A percentile compares a stretch with the other conserved stretches of the same genome.
phyloP scores from a whole-genome alignment of 2,329 filamentous ascomycete genomes.

The Colletotrichum siamense region DNA sequence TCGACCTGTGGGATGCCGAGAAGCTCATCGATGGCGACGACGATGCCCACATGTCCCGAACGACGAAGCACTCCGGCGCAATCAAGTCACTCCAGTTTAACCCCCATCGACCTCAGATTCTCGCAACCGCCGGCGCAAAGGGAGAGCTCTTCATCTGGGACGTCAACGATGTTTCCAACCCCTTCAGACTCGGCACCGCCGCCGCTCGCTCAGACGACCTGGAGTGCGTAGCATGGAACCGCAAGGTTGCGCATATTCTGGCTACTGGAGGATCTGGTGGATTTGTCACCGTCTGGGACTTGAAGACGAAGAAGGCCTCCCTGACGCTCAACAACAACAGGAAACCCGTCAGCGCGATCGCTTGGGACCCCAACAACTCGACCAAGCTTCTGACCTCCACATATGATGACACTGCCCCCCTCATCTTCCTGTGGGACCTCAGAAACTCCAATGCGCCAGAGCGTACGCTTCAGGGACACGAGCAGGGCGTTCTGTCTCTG shows the following conservation, averaged over 20 bases:
- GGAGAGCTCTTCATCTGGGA: slow-evolving; percentile 97
- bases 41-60: slow-evolving; percentile 85
- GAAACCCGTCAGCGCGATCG: slow-evolving; percentile 93
- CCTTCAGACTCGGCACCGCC: slow-evolving; percentile 86
- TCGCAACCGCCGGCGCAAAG: slow-evolving; percentile 92
- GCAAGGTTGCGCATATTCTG: slow-evolving; percentile 94
- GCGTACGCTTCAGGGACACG: slow-evolving; percentile 86
- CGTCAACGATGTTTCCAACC: slow-evolving; percentile 85
- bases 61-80: slow-evolving; percentile 87
- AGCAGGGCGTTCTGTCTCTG: slow-evolving; percentile 89
- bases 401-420: slow-evolving; percentile 83
- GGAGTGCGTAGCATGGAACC: slow-evolving; percentile 97
- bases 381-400: slow-evolving; percentile 95
- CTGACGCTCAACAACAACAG: slow-evolving; percentile 94
- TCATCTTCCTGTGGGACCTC: slow-evolving; percentile 93
- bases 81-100: slow-evolving; percentile 98
- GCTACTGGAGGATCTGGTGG: slow-evolving; percentile 92
- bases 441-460: slow-evolving; percentile 96
- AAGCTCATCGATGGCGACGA: slow-evolving; percentile 62
- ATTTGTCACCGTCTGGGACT: slow-evolving; percentile 97
- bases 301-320: slow-evolving; percentile 97
- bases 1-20: slow-evolving; percentile 92
- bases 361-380: slow-evolving; percentile 95
- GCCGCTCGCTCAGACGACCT: slow-evolving; percentile 93
- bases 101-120: slow-evolving; percentile 85